These are phyloP conservation scores for Epichloe sp. DNA, from an alignment of 2,329 filamentous ascomycete species.

Conservation along the genomic window DNA sequence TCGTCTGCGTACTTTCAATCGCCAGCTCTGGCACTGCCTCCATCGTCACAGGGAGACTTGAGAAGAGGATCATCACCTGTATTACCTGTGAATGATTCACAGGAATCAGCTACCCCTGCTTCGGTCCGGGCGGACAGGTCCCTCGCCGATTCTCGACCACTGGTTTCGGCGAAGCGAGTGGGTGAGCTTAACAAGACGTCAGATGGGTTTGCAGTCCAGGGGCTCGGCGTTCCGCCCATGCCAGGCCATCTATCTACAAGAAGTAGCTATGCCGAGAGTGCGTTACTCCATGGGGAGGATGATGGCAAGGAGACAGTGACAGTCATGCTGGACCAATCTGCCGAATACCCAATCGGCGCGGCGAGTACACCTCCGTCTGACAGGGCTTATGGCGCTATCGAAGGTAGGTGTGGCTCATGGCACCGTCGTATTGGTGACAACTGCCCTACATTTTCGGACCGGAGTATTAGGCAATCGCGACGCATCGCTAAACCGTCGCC, in stretches of 20 bases:
- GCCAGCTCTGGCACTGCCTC: constrained; percentile 1
- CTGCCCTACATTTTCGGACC: constrained; percentile 44
- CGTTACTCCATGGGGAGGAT: constrained; percentile 9
- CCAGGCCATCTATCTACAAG: neutral
- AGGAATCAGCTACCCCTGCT: constrained; percentile 1
- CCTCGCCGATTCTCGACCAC: neutral
- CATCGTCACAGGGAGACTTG: constrained; percentile 13
- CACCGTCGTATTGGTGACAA: constrained; percentile 46
- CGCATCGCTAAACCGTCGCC: constrained; percentile 45
- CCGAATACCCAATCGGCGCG: constrained; percentile 6
- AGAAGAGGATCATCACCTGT: constrained; percentile 38
- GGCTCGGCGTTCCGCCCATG: neutral
- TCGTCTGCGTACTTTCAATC: constrained; percentile 3
- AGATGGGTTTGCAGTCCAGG: neutral
- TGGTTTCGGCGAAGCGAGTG: neutral
- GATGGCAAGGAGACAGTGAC: constrained; percentile 26
- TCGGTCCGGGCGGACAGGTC: neutral
- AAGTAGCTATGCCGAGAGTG: neutral
- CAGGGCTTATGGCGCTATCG: constrained; percentile 7
- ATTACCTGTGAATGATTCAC: constrained; percentile 21
- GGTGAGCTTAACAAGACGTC: neutral
- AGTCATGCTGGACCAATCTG: constrained; percentile 29
- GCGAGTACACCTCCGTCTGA: constrained; percentile 1
- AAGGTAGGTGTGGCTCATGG: constrained; percentile 22
- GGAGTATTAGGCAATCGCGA: constrained; percentile 31